Evolutionary conservation across 495 filamentous ascomycete genomes (phyloP), one percentile per base, ranked within the genome.

Genomic region (Hyaloscypha bicolor): DNA sequence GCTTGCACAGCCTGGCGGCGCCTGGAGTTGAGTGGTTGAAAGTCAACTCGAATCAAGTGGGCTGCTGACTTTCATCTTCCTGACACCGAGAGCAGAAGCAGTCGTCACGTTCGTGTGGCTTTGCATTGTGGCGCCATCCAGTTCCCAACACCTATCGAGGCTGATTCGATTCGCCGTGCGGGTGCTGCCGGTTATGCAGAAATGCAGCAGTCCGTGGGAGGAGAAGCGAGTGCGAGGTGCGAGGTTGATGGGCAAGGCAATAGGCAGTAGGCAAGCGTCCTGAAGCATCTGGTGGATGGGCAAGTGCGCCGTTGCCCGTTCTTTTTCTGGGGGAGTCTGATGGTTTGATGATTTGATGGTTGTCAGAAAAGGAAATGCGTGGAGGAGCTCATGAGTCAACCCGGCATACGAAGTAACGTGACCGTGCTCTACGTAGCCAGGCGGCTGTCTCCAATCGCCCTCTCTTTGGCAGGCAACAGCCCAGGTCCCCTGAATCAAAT

Each of bases 1-100:
- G 19, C 32, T 32, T 55, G 51, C 62, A 64, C 62, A 64, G 62
- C 62, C 62, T 9, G 4, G 9, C 33, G 9, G 9, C 33, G 33
- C 33, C 33, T 37, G 33, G n/a, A n/a, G n/a, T n/a, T n/a, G n/a
- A n/a, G n/a, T n/a, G n/a, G n/a, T n/a, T n/a, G n/a, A n/a, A n/a
- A n/a, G n/a, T 25, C 25, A 25, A 37, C 12, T 37, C 35, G 12
- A 8, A 12, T 37, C 3, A 8, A 12, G n/a, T 12, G 35, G 35
- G 35, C 35, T 37, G 3, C 12, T 3, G 35, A 37, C 35, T 37
- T 12, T 8, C 12, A 6, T 37, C 35, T 37, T 37, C 8, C 3
- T 37, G 35, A 37, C 35, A 37, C 35, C 35, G 35, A 37, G 35
- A 12, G 35, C 8, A 37, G 1, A 37, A 37, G 35, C 42, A 48